A percentile compares a stretch with the other conserved stretches of the same genome.
Conservation (phyloP, 352 stramenopile species). For the Aphanomyces cochlioides region DNA sequence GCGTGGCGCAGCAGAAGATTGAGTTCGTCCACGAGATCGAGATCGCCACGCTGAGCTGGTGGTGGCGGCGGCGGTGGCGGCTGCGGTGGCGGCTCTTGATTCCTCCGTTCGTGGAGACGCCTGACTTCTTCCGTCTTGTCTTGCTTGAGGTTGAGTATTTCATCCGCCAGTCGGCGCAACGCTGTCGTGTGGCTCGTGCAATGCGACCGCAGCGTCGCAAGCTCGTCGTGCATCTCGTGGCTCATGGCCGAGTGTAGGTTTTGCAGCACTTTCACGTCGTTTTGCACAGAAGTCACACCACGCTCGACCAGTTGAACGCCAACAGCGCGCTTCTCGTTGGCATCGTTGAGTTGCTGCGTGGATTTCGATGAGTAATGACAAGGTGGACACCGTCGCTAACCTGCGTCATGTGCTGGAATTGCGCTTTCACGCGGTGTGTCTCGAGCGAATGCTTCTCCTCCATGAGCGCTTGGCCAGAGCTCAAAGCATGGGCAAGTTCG, state of each 20-base stretch:
- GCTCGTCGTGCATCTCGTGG: background rate
- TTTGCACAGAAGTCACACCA: background rate
- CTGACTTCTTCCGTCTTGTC: constrained; percentile 1
- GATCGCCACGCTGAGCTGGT: background rate
- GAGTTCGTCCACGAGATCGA: constrained; percentile 4
- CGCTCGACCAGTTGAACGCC: constrained; percentile 5
- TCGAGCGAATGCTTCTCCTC: constrained; percentile 21
- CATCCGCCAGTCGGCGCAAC: constrained; percentile 6
- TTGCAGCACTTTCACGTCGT: background rate
- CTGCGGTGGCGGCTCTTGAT: background rate
- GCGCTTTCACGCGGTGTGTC: background rate
- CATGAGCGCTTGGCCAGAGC: constrained; percentile 13
- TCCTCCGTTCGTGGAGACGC: background rate
- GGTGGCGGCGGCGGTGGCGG: background rate
- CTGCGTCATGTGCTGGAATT: background rate
- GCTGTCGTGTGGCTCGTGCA: constrained; percentile 14
- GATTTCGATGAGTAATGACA: background rate
- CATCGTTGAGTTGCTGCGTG: background rate
- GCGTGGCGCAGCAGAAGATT: background rate
- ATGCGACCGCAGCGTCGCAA: background rate
- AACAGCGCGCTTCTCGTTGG: background rate
- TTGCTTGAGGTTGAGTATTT: constrained; percentile 20
- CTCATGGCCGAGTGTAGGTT: background rate
- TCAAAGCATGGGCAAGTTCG: constrained; percentile 14
- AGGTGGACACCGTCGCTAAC: background rate